Evolutionary conservation across 2,329 filamentous ascomycete species (phyloP), one percentile per base, ranked within the genome.

Genomic region (Claviceps humidiphila): DNA sequence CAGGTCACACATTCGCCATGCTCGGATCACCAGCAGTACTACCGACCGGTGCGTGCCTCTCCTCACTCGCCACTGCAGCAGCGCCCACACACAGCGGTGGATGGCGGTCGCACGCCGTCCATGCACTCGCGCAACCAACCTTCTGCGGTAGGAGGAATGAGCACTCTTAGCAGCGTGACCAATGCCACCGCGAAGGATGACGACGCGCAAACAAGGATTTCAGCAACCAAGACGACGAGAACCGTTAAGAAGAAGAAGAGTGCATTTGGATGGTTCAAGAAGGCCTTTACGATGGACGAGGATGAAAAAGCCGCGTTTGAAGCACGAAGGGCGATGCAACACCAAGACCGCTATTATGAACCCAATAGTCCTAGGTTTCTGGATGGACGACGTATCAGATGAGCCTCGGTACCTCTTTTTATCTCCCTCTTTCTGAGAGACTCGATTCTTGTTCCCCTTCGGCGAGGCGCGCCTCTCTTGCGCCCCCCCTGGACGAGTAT

Each of bases 251-350:
- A 83, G 70, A 84, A 84, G 70, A 75, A 78, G 56, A 83, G 81
- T 58, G 78, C 80, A 1, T 82, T 84, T 60, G 81, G 80, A 2
- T 84, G 81, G 81, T 64, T 84, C 52, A 84, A 83, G 65, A 84
- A 84, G 67, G 80, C 80, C 1, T 84, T 84, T 50, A 77, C 76
- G 38, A 66, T 84, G 26, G 80, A 82, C 55, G 81, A 84, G 22
- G 78, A 83, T 47, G 81, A 84, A 63, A 74, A 74, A 50, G 71
- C 73, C 8, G 74, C 74, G 9, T 84, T 81, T 56, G 79, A 83
- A 61, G 74, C 75, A 46, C 73, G 75, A 53, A 76, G 71, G 60
- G 68, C 70, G 7, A 70, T 72, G 58, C 68, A 74, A 17, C 63
- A 66, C 5, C 65, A 63, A 0, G 73, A 75, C 53, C 66, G 66